phyloP scores from a whole-genome alignment of 1,139 yeast genomes.

The Geotrichum reessii region DNA sequence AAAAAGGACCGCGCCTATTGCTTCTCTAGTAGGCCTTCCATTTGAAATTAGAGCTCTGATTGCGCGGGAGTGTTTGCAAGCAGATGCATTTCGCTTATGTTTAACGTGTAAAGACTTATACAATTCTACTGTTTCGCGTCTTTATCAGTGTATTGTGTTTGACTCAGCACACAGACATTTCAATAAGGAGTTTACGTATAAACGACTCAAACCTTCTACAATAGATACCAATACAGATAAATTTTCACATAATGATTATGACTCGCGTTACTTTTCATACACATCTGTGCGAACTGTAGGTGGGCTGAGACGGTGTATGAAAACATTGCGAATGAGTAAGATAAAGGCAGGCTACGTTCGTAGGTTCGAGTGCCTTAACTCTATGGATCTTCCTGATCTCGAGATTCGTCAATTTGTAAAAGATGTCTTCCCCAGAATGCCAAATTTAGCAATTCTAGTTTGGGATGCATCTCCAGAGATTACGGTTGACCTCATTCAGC shows the following conservation, averaged over 20 bases:
- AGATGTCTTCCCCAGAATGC: slow-evolving; percentile 21
- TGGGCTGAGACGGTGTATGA: slow-evolving; percentile 25
- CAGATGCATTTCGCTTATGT: slow-evolving; percentile 28
- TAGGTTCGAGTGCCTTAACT: slow-evolving; percentile 25
- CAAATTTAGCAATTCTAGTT: slow-evolving; percentile 21
- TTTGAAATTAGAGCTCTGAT: slow-evolving; percentile 27
- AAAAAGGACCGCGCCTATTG: slow-evolving; percentile 27
- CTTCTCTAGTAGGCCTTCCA: slow-evolving; percentile 36
- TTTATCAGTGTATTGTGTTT: slow-evolving; percentile 26
- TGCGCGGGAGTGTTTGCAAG: slow-evolving; percentile 25
- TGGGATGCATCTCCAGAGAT: slow-evolving; percentile 27
- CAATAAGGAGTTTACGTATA: slow-evolving; percentile 21
- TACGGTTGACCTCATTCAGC: slow-evolving; percentile 22
- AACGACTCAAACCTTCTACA: slow-evolving; percentile 13
- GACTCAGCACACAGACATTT: slow-evolving; percentile 26
- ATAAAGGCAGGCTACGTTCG: slow-evolving; percentile 19
- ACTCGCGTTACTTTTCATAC: slow-evolving; percentile 17
- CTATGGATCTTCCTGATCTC: slow-evolving; percentile 26
- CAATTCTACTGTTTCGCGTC: slow-evolving; percentile 22
- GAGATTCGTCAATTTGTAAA: slow-evolving; percentile 22
- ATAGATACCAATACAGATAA: not conserved
- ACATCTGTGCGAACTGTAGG: slow-evolving; percentile 27
- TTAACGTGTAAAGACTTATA: slow-evolving; percentile 21
- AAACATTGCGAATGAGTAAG: slow-evolving; percentile 19
- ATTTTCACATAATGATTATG: not conserved